A percentile compares a stretch with the other conserved stretches of the same genome.
Evolutionary conservation across 176 grass and related monocot species (phyloP).

Genomic region (Urochloa ruziziensis): DNA sequence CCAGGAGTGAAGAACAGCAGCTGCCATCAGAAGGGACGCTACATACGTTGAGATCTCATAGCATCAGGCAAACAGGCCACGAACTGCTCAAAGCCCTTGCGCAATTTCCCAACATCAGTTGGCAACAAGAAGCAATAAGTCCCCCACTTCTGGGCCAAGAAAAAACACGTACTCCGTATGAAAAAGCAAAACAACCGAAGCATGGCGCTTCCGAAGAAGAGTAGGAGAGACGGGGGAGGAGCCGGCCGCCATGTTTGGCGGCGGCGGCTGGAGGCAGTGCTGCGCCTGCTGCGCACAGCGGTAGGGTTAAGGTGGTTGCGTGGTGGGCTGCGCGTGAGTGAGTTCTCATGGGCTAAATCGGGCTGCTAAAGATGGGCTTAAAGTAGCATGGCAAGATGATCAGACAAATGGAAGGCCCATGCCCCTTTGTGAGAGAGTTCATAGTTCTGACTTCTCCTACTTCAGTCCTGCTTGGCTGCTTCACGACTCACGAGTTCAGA

Average conservation of each 20-base stretch:
- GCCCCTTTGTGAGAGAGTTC: no score
- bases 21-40: slow-evolving; percentile 48
- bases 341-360: not conserved
- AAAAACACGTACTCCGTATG: not conserved
- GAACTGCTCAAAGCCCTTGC: slow-evolving; percentile 69
- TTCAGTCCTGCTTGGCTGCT: not conserved
- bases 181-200: not conserved
- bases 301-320: not conserved
- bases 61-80: slow-evolving; percentile 42
- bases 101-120: slow-evolving; percentile 65
- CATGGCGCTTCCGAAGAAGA: not conserved
- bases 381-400: not conserved
- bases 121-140: slow-evolving; percentile 13
- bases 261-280: not conserved
- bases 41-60: slow-evolving; percentile 48
- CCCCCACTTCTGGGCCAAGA: not conserved
- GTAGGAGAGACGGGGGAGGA: not conserved
- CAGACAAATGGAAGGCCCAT: not conserved
- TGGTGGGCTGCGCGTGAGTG: no score
- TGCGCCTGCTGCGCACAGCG: not conserved
- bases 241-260: not conserved
- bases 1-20: not conserved
- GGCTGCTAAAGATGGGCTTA: not conserved
- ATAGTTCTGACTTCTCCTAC: not conserved
- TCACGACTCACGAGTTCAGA: not conserved